Evolutionary conservation across 345 rosid species (phyloP).

Genomic region (Chamaenerion angustifolium): DNA sequence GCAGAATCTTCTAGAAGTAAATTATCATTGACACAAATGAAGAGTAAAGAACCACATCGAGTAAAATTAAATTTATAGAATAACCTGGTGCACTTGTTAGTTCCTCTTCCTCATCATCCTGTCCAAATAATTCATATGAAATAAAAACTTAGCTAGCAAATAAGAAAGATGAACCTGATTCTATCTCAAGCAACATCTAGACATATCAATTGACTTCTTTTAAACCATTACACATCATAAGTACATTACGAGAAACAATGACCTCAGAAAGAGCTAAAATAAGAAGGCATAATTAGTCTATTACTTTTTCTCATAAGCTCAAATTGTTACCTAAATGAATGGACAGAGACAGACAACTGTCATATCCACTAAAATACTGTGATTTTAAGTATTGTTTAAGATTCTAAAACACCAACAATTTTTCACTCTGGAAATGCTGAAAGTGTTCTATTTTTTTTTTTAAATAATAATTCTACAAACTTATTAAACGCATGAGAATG

Average conservation of each 20-base stretch:
- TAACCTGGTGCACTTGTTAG: conserved; percentile 54
- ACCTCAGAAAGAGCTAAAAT: no score
- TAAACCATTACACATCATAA: no score
- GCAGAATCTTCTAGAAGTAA: neutral
- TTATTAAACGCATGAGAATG: no score
- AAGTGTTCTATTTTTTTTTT: no score
- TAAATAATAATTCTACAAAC: no score
- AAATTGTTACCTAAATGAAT: conserved; percentile 15
- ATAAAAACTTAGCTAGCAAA: neutral
- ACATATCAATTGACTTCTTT: neutral
- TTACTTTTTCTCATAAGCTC: conserved; percentile 57
- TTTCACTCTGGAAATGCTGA: no score
- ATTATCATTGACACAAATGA: neutral
- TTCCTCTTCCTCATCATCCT: conserved; percentile 76
- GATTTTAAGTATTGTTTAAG: no score
- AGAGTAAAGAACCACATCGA: conserved; percentile 4
- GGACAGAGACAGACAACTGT: no score
- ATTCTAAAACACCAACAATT: no score
- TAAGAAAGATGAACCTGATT: neutral
- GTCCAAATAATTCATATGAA: conserved; percentile 4
- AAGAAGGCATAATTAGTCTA: conserved; percentile 12
- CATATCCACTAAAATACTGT: no score
- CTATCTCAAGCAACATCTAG: neutral
- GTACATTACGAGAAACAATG: neutral
- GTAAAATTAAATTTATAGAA: neutral